Percentiles rank a stretch among this genome's conserved stretches.
Evolutionary conservation across 768 basidiomycete species (phyloP).

Genomic region (Flagelloscypha sp.): DNA sequence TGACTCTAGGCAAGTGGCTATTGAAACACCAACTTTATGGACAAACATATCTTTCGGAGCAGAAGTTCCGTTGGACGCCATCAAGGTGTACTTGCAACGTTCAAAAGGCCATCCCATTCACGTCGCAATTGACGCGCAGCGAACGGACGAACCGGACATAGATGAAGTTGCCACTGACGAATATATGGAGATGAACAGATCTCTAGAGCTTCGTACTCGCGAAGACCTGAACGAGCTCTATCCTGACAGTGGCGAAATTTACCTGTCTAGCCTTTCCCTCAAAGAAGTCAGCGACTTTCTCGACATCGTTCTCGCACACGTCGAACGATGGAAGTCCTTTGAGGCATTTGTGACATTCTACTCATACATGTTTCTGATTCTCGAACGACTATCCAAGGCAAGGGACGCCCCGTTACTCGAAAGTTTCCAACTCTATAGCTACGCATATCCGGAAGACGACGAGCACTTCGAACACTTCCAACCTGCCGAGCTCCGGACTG

Average conservation of each 20-base stretch:
- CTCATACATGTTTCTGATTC: slow-evolving; percentile 35
- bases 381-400: slow-evolving; percentile 33
- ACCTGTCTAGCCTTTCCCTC: slow-evolving; percentile 20
- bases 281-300: slow-evolving; percentile 26
- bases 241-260: slow-evolving; percentile 15
- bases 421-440: slow-evolving; percentile 45
- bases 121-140: slow-evolving; percentile 40
- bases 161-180: slow-evolving; percentile 16
- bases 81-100: slow-evolving; percentile 40
- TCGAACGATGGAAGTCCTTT: slow-evolving; percentile 45
- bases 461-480: slow-evolving; percentile 31
- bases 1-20: too few relatives aligned
- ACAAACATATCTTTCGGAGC: slow-evolving; percentile 33
- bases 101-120: slow-evolving; percentile 47
- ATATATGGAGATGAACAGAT: background rate
- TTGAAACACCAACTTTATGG: slow-evolving; percentile 53
- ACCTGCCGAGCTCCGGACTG: slow-evolving; percentile 30
- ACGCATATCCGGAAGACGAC: too few relatives aligned
- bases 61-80: slow-evolving; percentile 34
- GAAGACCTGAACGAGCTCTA: background rate
- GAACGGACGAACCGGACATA: slow-evolving; percentile 16
- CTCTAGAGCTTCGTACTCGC: background rate
- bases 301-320: slow-evolving; percentile 42
- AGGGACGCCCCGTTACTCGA: slow-evolving; percentile 47
- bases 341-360: slow-evolving; percentile 39